Conservation (phyloP, 805 yeast genomes). For the Komagataella mondaviorum region DNA sequence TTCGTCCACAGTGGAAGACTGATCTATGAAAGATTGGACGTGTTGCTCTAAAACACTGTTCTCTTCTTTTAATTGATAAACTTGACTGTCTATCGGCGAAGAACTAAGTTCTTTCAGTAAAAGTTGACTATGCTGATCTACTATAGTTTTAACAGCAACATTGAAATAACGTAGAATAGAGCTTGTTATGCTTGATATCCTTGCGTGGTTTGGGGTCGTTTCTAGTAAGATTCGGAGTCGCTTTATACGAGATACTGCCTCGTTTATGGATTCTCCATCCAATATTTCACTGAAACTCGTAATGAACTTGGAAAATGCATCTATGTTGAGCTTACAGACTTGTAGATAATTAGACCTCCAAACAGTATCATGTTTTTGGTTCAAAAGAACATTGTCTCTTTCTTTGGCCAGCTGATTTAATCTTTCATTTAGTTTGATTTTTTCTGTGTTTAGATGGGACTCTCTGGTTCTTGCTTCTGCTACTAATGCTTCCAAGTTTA, state of each 20-base stretch:
- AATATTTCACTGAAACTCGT: constrained; percentile 37
- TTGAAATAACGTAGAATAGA: constrained; percentile 30
- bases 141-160: constrained; percentile 46
- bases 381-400: constrained; percentile 5
- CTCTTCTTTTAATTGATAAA: not conserved
- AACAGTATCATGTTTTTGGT: not conserved
- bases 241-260: constrained; percentile 38
- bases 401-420: constrained; percentile 7
- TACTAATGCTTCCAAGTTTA: not conserved
- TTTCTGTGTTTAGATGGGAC: constrained; percentile 1
- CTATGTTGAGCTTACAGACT: constrained; percentile 21
- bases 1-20: constrained; percentile 22
- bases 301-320: constrained; percentile 35
- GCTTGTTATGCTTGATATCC: constrained; percentile 20
- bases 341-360: not conserved
- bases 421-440: constrained; percentile 4
- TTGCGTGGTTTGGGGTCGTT: constrained; percentile 3
- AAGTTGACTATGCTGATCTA: constrained; percentile 34
- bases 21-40: not conserved
- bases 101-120: constrained; percentile 2
- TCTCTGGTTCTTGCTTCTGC: constrained; percentile 1
- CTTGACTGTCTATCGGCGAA: not conserved
- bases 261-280: constrained; percentile 45
- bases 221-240: constrained; percentile 14
- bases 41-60: not conserved